phyloP scores from a whole-genome alignment of 768 basidiomycete species.

The Nidularia sp. region DNA sequence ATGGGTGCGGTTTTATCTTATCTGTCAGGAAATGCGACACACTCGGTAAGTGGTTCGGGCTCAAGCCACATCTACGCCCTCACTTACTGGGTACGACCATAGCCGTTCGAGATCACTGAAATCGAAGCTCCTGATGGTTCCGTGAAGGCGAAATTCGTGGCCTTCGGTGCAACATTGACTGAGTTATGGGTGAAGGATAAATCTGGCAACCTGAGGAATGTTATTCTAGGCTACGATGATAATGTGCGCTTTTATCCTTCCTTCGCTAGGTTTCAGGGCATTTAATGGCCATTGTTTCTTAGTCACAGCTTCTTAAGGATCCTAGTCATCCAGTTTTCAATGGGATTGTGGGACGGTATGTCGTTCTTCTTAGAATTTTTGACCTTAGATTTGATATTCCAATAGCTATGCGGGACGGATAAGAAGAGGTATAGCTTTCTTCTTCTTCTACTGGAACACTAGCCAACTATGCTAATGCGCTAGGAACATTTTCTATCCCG shows the following conservation, averaged over 20 bases:
- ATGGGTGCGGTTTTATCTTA: too few species aligned
- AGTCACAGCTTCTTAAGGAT: slow-evolving; percentile 38
- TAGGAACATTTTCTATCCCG: slow-evolving; percentile 52
- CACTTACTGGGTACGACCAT: background rate
- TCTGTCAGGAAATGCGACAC: background rate
- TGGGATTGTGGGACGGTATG: slow-evolving; percentile 39
- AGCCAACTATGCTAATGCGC: background rate
- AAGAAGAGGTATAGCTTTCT: too few species aligned
- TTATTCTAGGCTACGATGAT: slow-evolving; percentile 58
- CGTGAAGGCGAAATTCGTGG: slow-evolving; percentile 55
- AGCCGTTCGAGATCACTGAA: slow-evolving; percentile 47
- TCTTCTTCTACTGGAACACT: background rate
- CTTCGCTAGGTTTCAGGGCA: background rate
- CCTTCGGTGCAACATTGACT: slow-evolving; percentile 52
- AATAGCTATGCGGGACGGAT: too few species aligned
- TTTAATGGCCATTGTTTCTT: background rate
- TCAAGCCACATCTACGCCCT: background rate
- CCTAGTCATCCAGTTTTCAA: slow-evolving; percentile 45
- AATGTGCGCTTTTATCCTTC: slow-evolving; percentile 25
- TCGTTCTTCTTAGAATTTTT: slow-evolving; percentile 51
- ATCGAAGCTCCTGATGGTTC: slow-evolving; percentile 50
- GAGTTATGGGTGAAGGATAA: slow-evolving; percentile 55
- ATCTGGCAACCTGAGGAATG: slow-evolving; percentile 40
- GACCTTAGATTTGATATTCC: too few species aligned
- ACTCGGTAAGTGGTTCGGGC: background rate